Conservation (phyloP, 176 grass and related monocot species). For the Cenchrus americanus region DNA sequence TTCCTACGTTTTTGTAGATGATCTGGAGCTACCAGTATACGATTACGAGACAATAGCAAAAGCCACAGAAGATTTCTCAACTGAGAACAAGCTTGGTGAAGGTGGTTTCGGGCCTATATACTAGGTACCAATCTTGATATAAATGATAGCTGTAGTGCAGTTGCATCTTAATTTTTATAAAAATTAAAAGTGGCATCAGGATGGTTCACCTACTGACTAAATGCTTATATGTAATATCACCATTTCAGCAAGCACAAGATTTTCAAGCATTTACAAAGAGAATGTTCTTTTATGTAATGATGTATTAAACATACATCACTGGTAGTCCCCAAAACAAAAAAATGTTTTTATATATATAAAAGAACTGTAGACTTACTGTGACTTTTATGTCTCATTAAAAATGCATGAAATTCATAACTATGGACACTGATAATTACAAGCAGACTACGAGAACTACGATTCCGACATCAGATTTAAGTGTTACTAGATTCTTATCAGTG, state of each 20-base stretch:
- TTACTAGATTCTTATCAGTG: not conserved
- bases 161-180: not conserved
- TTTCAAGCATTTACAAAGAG: not conserved
- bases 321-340: not conserved
- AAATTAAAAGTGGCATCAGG: not conserved
- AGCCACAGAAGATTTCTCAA: constrained; percentile 58
- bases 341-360: not conserved
- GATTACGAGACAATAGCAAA: constrained; percentile 51
- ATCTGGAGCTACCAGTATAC: constrained; percentile 58
- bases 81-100: constrained; percentile 64
- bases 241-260: not conserved
- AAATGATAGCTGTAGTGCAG: not conserved
- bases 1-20: not conserved
- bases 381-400: not conserved
- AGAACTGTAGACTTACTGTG: not conserved
- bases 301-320: not conserved
- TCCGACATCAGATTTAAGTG: not conserved
- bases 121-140: constrained; percentile 40
- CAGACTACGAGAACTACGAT: not conserved
- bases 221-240: not conserved
- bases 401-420: not conserved
- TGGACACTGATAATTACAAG: not conserved
- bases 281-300: too few species aligned
- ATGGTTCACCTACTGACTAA: not conserved
- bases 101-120: constrained; percentile 74